Conservation (phyloP, 192 early-diverging fungal genomes). For the Coemansia furcata region DNA sequence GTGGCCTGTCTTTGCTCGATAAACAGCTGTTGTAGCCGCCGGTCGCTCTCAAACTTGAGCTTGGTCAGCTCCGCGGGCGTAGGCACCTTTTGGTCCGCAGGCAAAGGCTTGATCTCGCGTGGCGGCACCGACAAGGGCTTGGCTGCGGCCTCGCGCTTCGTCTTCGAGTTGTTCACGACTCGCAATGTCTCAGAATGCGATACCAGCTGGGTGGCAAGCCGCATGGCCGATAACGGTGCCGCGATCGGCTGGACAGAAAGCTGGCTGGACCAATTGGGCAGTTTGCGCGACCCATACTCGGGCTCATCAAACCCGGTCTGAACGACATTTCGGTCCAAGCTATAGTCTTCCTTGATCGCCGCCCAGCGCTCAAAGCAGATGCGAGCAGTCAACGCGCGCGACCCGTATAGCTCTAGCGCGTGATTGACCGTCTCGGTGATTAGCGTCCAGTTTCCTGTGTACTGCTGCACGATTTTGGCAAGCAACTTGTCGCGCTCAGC, state of each 20-base stretch:
- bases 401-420: slow-evolving; percentile 30
- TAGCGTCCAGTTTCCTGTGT: slow-evolving; percentile 46
- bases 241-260: slow-evolving; percentile 21
- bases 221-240: slow-evolving; percentile 30
- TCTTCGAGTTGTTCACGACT: slow-evolving; percentile 35
- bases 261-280: slow-evolving; percentile 25
- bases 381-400: slow-evolving; percentile 30
- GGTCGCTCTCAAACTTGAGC: slow-evolving; percentile 42
- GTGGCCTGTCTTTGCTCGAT: slow-evolving; percentile 47
- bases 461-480: slow-evolving; percentile 45
- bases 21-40: slow-evolving; percentile 37
- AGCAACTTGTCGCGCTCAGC: slow-evolving; percentile 40
- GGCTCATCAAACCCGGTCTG: slow-evolving; percentile 48
- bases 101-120: slow-evolving; percentile 38
- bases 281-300: slow-evolving; percentile 35
- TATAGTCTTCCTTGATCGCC: slow-evolving; percentile 42
- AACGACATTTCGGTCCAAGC: slow-evolving; percentile 28
- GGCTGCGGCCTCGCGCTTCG: slow-evolving; percentile 30
- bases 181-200: slow-evolving; percentile 33
- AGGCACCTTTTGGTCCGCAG: slow-evolving; percentile 38
- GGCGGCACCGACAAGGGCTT: slow-evolving; percentile 31
- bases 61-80: slow-evolving; percentile 45
- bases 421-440: slow-evolving; percentile 48
- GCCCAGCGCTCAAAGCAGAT: slow-evolving; percentile 46
- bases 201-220: slow-evolving; percentile 32